Conservation (phyloP, 2,329 filamentous ascomycete species). For the Hirsutella thompsonii region DNA sequence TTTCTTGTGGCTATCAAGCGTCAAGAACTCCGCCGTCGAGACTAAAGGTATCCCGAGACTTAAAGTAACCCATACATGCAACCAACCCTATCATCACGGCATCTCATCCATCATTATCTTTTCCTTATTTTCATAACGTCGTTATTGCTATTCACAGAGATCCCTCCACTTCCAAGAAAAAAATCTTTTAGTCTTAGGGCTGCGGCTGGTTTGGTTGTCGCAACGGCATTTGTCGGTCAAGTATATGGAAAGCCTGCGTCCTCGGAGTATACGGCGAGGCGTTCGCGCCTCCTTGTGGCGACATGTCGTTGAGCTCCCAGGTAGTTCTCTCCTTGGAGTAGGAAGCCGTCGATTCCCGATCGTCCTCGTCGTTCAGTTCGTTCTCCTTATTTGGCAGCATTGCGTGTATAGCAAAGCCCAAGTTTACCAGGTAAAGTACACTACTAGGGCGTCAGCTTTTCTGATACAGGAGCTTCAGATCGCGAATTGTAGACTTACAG, state of each 20-base stretch:
- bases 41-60: no score
- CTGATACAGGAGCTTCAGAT: no score
- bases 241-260: constrained; percentile 53
- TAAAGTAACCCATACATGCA: no score
- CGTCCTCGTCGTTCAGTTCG: constrained; percentile 29
- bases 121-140: no score
- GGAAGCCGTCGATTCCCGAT: constrained; percentile 22
- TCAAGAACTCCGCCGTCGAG: no score
- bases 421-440: constrained; percentile 44
- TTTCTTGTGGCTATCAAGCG: no score
- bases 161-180: no score
- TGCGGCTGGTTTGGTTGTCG: no score
- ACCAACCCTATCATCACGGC: no score
- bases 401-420: constrained; percentile 45
- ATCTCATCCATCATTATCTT: no score
- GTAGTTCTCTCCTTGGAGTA: constrained; percentile 28
- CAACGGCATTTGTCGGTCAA: constrained; percentile 45
- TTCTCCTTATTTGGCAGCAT: constrained; percentile 43
- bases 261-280: constrained; percentile 46
- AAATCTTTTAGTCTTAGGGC: no score
- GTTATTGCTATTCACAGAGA: no score
- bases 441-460: constrained; percentile 27
- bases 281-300: constrained; percentile 16
- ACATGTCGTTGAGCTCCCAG: constrained; percentile 47
- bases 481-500: constrained; percentile 38